Conservation (phyloP, 2,329 filamentous ascomycete genomes). For the Microascus cirrosus region DNA sequence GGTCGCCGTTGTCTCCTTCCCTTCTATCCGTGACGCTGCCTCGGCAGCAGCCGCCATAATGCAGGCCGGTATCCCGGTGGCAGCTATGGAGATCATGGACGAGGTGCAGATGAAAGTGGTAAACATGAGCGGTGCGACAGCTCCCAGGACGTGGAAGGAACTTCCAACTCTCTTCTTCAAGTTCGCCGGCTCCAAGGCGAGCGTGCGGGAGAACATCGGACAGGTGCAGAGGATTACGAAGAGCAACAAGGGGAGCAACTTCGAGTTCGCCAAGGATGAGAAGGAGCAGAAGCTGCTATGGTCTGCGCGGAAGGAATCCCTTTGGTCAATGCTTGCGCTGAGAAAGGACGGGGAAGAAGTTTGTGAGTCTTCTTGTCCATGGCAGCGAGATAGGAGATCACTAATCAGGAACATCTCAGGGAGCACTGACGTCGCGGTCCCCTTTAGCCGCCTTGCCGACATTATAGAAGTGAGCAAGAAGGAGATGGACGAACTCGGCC, state of each 20-base stretch:
- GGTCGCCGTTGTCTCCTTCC: slow-evolving; percentile 72
- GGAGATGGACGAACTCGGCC: slow-evolving; percentile 73
- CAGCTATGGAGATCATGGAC: slow-evolving; percentile 79
- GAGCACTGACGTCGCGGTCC: slow-evolving; percentile 79
- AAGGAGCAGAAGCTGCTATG: slow-evolving; percentile 66
- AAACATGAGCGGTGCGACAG: slow-evolving; percentile 61
- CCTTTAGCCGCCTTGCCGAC: slow-evolving; percentile 62
- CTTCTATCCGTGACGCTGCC: slow-evolving; percentile 64
- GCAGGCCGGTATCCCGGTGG: slow-evolving; percentile 61
- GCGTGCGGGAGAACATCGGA: slow-evolving; percentile 67
- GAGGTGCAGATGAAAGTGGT: slow-evolving; percentile 80
- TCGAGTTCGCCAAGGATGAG: slow-evolving; percentile 65
- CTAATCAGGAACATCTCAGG: slow-evolving; percentile 21
- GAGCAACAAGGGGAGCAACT: slow-evolving; percentile 50
- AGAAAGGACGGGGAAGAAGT: slow-evolving; percentile 57
- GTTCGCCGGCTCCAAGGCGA: slow-evolving; percentile 66
- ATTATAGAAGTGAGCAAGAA: slow-evolving; percentile 78
- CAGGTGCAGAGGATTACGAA: slow-evolving; percentile 59
- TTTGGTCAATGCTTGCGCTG: slow-evolving; percentile 75
- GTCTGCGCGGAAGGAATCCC: slow-evolving; percentile 69
- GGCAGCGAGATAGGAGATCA: neutral
- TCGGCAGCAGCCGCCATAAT: slow-evolving; percentile 66
- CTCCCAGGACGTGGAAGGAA: slow-evolving; percentile 61
- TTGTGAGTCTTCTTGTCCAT: slow-evolving; percentile 36
- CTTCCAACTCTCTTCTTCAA: slow-evolving; percentile 74